Base-by-base conservation (phyloP, 75 land plant species). In the Chamaecyparis obtusa region DNA sequence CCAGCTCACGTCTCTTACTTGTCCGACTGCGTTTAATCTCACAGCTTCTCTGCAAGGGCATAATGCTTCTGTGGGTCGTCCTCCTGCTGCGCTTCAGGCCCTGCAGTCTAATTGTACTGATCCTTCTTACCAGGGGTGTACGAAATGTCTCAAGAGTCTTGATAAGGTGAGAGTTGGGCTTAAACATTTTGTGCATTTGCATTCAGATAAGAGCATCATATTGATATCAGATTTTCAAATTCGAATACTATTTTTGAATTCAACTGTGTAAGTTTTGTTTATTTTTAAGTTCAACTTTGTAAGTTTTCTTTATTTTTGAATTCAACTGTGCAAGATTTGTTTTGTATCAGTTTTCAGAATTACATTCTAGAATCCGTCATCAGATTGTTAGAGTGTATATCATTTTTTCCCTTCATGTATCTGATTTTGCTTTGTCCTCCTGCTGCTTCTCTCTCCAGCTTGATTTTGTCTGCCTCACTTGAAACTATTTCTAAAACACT, bases 111-210 rank as follows among this genome's bases (percentile, higher is more conserved):
- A 86, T 85, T 96, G 97, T 86, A 86, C 87, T 54, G 90, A 92
- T 32, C 91, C 97, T 0, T 91, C 97, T 16, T 93, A 92, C 49
- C 19, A 90, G 55, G 97, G 97, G 0, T 96, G 97, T 86, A 92
- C 94, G 41, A 90, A 85, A 17, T 96, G 97, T 88, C 91, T 96
- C 69, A 81, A 88, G 15, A 86, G 94, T 0, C 94, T 96, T 35
- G 90, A 90, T 19, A 95, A 93, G 95, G 97, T 96, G 39, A 35
- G 32, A 27, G 0, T 3, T 49, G 24, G 15, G 55, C 16, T 51
- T 51, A 13, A 51, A 9, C 51, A 48, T 48, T 13, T 1, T 27
- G 39, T 0, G 10, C 15, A 9, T 30, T 78, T 35, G 30, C 5
- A 78, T 11, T 36, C 81, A 78, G 9, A 1, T 51, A 51, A 14